Conservation (phyloP, 2,329 filamentous ascomycete species). For the Aspergillus cejpii region DNA sequence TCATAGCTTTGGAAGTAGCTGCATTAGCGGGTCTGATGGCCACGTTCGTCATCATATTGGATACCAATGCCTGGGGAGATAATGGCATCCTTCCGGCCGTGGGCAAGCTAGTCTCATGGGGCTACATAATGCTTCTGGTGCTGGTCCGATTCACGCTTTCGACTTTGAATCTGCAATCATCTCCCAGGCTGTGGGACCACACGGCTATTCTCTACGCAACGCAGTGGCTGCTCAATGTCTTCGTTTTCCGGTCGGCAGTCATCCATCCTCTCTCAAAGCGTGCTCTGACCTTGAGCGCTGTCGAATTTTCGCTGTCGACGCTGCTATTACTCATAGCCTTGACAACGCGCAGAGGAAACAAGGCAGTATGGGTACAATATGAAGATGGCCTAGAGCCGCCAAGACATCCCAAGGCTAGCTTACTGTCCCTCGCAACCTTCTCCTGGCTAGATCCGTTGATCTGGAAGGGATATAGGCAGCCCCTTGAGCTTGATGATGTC, state of each 20-base stretch:
- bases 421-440: constrained; percentile 83
- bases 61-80: constrained; percentile 53
- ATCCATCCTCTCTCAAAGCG: constrained; percentile 64
- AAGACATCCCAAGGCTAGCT: constrained; percentile 75
- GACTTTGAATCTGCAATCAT: constrained; percentile 54
- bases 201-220: constrained; percentile 75
- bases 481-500: constrained; percentile 74
- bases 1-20: constrained; percentile 67
- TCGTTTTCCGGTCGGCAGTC: constrained; percentile 77
- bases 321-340: constrained; percentile 69
- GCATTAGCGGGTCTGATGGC: constrained; percentile 65
- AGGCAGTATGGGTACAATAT: constrained; percentile 77
- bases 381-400: constrained; percentile 84
- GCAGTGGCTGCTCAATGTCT: constrained; percentile 70
- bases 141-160: constrained; percentile 63
- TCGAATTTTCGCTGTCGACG: constrained; percentile 68
- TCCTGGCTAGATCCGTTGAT: constrained; percentile 86
- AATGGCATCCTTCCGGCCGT: constrained; percentile 56
- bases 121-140: constrained; percentile 69
- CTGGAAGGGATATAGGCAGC: constrained; percentile 77
- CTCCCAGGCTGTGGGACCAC: constrained; percentile 83
- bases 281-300: constrained; percentile 58
- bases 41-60: constrained; percentile 60
- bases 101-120: constrained; percentile 66
- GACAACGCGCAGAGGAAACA: constrained; percentile 85